Percentiles rank a stretch among this genome's conserved stretches.
These are phyloP conservation scores for Hypsizygus ulmarius DNA, from an alignment of 1,284 basidiomycete species.

Conservation along the genomic window DNA sequence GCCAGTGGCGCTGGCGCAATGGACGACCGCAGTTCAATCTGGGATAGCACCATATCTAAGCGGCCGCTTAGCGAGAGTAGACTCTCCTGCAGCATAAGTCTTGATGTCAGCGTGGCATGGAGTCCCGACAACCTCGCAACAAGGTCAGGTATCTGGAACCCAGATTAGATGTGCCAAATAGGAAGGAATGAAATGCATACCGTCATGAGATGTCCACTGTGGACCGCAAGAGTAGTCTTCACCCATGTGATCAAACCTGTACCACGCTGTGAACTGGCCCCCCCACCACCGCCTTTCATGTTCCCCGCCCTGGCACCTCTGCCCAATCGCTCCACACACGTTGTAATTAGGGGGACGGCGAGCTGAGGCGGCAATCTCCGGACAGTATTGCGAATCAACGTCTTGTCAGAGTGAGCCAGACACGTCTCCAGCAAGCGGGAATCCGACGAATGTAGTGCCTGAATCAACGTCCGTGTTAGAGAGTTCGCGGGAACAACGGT, in stretches of 20 bases:
- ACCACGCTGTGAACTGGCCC: conserved; percentile 85
- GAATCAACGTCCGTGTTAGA: conserved; percentile 91
- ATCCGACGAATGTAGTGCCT: conserved; percentile 96
- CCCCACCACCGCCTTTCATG: conserved; percentile 78
- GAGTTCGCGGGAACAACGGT: conserved; percentile 80
- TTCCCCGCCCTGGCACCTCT: conserved; percentile 71
- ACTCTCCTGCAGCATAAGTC: conserved; percentile 83
- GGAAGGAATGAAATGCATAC: conserved; percentile 46
- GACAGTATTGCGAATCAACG: conserved; percentile 87
- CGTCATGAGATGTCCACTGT: conserved; percentile 93
- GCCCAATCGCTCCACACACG: conserved; percentile 88
- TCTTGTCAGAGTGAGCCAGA: conserved; percentile 79
- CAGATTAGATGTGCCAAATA: conserved; percentile 13
- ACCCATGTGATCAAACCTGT: conserved; percentile 87
- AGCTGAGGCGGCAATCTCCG: conserved; percentile 87
- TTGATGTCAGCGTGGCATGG: conserved; percentile 79
- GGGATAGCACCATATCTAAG: conserved; percentile 90
- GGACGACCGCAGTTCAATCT: conserved; percentile 84
- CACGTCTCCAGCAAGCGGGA: conserved; percentile 86
- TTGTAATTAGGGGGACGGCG: conserved; percentile 83
- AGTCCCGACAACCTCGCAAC: conserved; percentile 81
- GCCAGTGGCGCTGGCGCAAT: conserved; percentile 54
- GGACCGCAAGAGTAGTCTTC: conserved; percentile 80
- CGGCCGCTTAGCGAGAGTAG: conserved; percentile 86
- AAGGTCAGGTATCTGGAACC: conserved; percentile 75